phyloP scores from a whole-genome alignment of 1,284 basidiomycete genomes.

The Termitomyces sp. region DNA sequence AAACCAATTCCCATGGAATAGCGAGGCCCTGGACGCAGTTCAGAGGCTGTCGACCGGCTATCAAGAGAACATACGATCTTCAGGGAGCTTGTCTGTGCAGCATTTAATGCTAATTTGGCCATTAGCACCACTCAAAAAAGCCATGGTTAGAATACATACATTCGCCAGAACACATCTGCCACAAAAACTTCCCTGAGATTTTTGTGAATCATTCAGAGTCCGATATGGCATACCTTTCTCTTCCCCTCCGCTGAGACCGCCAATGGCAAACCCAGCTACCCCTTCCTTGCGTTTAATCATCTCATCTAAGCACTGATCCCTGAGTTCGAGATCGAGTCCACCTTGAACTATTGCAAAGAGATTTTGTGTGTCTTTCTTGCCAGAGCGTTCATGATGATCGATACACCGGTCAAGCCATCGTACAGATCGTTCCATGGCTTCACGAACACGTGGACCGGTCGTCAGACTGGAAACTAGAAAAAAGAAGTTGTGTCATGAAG shows the following conservation, averaged over 20 bases:
- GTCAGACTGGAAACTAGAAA: slow-evolving; percentile 65
- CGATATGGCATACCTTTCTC: slow-evolving; percentile 60
- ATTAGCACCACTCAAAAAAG: background rate
- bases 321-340: slow-evolving; percentile 62
- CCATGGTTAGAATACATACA: slow-evolving; percentile 42
- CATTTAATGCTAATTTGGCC: slow-evolving; percentile 59
- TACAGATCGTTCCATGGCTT: slow-evolving; percentile 78
- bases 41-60: slow-evolving; percentile 5
- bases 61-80: slow-evolving; percentile 51
- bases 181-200: background rate
- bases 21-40: slow-evolving; percentile 53
- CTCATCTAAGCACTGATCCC: slow-evolving; percentile 70
- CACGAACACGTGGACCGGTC: slow-evolving; percentile 70
- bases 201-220: background rate
- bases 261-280: slow-evolving; percentile 80
- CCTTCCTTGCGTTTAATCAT: slow-evolving; percentile 70
- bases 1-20: slow-evolving; percentile 89
- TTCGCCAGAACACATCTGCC: slow-evolving; percentile 76
- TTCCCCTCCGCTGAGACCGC: slow-evolving; percentile 80
- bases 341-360: slow-evolving; percentile 88
- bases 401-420: slow-evolving; percentile 87
- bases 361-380: slow-evolving; percentile 61
- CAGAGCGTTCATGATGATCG: slow-evolving; percentile 60
- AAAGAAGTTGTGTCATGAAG: slow-evolving; percentile 1
- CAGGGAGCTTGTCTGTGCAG: slow-evolving; percentile 69